Percentiles rank a stretch among this genome's conserved stretches.
These are phyloP conservation scores for Gossypium turneri DNA, from an alignment of 345 rosid species.

Conservation along the genomic window DNA sequence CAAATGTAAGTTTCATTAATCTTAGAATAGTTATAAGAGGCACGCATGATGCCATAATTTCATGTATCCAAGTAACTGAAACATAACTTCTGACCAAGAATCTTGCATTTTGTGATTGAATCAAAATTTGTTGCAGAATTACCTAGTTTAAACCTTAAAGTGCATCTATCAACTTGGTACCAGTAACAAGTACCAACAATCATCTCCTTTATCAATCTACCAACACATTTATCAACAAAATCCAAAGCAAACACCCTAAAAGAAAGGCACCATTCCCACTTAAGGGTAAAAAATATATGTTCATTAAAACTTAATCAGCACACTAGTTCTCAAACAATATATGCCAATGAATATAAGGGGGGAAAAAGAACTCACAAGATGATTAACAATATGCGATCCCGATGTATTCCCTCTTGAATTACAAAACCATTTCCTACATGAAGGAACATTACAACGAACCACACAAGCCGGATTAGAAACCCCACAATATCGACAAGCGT, in stretches of 20 bases:
- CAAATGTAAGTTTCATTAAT: background rate
- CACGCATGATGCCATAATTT: background rate
- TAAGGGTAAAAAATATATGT: background rate
- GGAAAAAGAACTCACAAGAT: slow-evolving; percentile 55
- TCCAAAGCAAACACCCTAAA: background rate
- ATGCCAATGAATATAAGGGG: background rate
- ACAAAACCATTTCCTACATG: slow-evolving; percentile 98
- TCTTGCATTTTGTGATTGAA: background rate
- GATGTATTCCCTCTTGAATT: slow-evolving; percentile 98
- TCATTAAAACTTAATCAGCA: background rate
- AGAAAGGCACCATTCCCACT: background rate
- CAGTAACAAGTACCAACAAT: background rate
- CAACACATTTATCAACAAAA: background rate
- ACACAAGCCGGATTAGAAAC: slow-evolving; percentile 97
- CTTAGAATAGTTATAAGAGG: background rate
- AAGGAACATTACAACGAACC: slow-evolving; percentile 93
- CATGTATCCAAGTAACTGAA: background rate
- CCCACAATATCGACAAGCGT: slow-evolving; percentile 93
- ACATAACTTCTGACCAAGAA: background rate
- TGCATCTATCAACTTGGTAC: background rate
- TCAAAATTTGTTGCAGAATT: background rate
- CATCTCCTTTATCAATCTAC: slow-evolving; percentile 1
- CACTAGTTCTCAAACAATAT: no score
- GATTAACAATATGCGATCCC: slow-evolving; percentile 99
- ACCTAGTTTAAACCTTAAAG: background rate